phyloP scores from a whole-genome alignment of 2,329 filamentous ascomycete genomes.

The Apiospora koreana region DNA sequence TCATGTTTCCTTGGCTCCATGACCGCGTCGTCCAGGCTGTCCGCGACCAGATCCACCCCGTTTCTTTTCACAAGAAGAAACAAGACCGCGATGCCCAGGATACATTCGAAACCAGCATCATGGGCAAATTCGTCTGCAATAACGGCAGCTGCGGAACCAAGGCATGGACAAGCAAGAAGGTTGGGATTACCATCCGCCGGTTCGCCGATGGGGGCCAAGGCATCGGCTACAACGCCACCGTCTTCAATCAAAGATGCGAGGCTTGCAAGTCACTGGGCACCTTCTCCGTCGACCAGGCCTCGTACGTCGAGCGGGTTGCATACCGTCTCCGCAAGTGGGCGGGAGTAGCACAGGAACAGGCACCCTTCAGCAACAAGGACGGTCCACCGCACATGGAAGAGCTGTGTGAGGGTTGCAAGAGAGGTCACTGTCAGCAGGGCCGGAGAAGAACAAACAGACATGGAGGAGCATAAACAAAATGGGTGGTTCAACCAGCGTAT shows the following conservation, averaged over 20 bases:
- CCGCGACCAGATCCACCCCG: background rate
- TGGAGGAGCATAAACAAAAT: too few relatives aligned
- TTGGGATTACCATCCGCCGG: slow-evolving; percentile 21
- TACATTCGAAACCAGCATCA: background rate
- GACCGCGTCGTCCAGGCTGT: background rate
- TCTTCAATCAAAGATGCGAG: slow-evolving; percentile 27
- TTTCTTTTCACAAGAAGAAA: background rate
- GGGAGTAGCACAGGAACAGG: slow-evolving; percentile 9
- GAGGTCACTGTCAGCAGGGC: background rate
- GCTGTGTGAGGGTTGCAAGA: background rate
- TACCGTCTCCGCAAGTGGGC: slow-evolving; percentile 30
- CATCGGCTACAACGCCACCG: slow-evolving; percentile 25
- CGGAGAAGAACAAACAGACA: background rate
- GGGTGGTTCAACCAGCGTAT: too few relatives aligned
- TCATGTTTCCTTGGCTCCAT: background rate
- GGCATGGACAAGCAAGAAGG: slow-evolving; percentile 20
- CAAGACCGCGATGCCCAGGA: background rate
- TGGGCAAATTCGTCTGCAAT: background rate
- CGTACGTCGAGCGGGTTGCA: slow-evolving; percentile 27
- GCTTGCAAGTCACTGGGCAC: slow-evolving; percentile 21
- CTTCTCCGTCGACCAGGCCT: slow-evolving; percentile 20
- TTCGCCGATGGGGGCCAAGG: slow-evolving; percentile 10
- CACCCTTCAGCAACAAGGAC: background rate
- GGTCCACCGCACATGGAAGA: background rate
- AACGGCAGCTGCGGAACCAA: background rate